A percentile compares a stretch with the other conserved stretches of the same genome.
These are phyloP conservation scores for Tolypocladium amazonense DNA, from an alignment of 2,329 filamentous ascomycete species.

Conservation along the genomic window DNA sequence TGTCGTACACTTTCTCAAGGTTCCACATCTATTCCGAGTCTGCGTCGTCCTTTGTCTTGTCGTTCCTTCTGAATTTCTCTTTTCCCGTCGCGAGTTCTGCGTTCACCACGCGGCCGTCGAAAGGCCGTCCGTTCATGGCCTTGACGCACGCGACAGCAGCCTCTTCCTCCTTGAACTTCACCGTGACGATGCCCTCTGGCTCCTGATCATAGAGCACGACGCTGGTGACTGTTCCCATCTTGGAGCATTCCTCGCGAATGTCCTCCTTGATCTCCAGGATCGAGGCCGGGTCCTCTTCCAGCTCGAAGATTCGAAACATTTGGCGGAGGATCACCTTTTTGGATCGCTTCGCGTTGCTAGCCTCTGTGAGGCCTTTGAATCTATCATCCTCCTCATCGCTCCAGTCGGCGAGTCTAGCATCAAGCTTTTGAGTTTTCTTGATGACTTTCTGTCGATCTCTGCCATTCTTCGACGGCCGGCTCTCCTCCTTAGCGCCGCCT, in stretches of 20 bases:
- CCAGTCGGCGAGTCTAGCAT: constrained; percentile 90
- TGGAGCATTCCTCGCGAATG: constrained; percentile 79
- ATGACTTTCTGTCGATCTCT: constrained; percentile 84
- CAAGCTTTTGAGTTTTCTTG: constrained; percentile 80
- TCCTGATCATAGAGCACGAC: constrained; percentile 86
- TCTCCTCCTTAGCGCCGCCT: constrained; percentile 22
- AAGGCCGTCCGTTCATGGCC: constrained; percentile 70
- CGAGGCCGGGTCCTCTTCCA: constrained; percentile 74
- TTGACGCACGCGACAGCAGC: constrained; percentile 63
- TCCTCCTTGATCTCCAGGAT: constrained; percentile 91
- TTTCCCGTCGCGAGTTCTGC: constrained; percentile 61
- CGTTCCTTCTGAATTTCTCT: constrained; percentile 63
- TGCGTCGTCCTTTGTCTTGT: constrained; percentile 34
- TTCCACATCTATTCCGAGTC: constrained; percentile 15
- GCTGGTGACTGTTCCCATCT: constrained; percentile 80
- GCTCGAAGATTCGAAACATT: constrained; percentile 82
- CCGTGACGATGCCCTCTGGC: constrained; percentile 70
- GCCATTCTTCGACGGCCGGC: constrained; percentile 38
- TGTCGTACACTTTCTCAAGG: background rate
- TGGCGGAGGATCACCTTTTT: constrained; percentile 81
- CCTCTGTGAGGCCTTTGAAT: constrained; percentile 31
- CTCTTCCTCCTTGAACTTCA: constrained; percentile 65
- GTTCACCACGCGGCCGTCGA: constrained; percentile 60
- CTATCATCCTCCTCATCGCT: constrained; percentile 66
- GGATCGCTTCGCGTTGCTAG: constrained; percentile 45